Conservation (phyloP, 2,329 filamentous ascomycete genomes). For the Dactylellina haptotyla region DNA sequence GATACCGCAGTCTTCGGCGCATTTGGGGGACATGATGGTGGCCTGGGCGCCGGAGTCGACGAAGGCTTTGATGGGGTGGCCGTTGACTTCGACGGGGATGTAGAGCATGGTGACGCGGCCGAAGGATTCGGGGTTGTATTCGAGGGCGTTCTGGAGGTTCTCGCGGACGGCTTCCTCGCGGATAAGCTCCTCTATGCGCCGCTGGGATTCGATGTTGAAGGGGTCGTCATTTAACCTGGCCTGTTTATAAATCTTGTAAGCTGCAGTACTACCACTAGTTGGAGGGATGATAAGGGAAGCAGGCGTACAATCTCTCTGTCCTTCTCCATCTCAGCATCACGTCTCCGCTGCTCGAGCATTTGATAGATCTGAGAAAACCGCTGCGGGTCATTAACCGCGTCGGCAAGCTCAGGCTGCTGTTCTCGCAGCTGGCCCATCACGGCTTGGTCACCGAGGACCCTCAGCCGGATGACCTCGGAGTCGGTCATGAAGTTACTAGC, state of each 20-base stretch:
- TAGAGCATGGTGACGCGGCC: slow-evolving; percentile 96
- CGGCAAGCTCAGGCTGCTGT: slow-evolving; percentile 79
- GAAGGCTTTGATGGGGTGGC: slow-evolving; percentile 89
- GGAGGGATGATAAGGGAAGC: neutral
- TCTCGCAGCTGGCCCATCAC: slow-evolving; percentile 76
- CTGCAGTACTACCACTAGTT: neutral
- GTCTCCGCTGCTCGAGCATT: slow-evolving; percentile 75
- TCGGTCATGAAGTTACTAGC: slow-evolving; percentile 69
- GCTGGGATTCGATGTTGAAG: slow-evolving; percentile 91
- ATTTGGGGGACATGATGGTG: slow-evolving; percentile 97
- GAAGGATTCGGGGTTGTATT: slow-evolving; percentile 97
- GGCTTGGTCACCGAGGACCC: slow-evolving; percentile 80
- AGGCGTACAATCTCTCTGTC: slow-evolving; percentile 74
- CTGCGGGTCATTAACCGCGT: slow-evolving; percentile 77
- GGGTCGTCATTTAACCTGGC: slow-evolving; percentile 85
- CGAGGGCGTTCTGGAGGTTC: slow-evolving; percentile 95
- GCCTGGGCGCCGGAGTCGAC: slow-evolving; percentile 97
- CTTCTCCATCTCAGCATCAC: slow-evolving; percentile 77
- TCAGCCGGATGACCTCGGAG: slow-evolving; percentile 82
- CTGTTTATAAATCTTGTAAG: slow-evolving; percentile 14
- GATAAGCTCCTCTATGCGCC: slow-evolving; percentile 95
- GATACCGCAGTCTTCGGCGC: slow-evolving; percentile 90
- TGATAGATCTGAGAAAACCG: slow-evolving; percentile 79
- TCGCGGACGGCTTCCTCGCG: slow-evolving; percentile 92
- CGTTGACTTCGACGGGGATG: slow-evolving; percentile 93